These are phyloP conservation scores for Citeromyces hawaiiensis DNA, from an alignment of 1,139 yeast species.

Conservation along the genomic window DNA sequence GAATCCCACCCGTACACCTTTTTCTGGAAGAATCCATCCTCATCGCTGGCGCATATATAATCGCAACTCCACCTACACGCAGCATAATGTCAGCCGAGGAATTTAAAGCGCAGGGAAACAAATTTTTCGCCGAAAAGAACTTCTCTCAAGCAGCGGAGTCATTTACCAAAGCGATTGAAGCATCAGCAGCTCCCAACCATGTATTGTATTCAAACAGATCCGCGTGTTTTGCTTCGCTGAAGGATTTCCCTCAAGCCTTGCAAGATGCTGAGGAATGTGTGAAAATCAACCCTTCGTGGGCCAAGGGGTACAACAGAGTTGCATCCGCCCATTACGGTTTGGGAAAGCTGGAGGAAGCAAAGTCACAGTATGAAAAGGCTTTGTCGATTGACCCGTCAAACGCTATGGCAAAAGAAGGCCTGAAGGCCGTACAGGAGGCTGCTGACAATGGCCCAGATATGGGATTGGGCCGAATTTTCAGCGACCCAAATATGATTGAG, in stretches of 20 bases:
- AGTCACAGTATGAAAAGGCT: slow-evolving; percentile 63
- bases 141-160: slow-evolving; percentile 66
- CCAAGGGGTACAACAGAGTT: slow-evolving; percentile 87
- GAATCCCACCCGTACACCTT: not conserved
- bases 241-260: slow-evolving; percentile 60
- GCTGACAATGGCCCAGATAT: slow-evolving; percentile 46
- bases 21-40: not conserved
- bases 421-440: slow-evolving; percentile 53
- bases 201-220: slow-evolving; percentile 89
- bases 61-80: not conserved
- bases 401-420: slow-evolving; percentile 80
- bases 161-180: slow-evolving; percentile 81
- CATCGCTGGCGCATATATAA: not conserved
- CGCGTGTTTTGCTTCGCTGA: slow-evolving; percentile 78
- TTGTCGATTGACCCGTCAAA: slow-evolving; percentile 71
- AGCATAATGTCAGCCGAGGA: slow-evolving; percentile 46
- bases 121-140: slow-evolving; percentile 81
- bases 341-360: slow-evolving; percentile 62
- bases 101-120: slow-evolving; percentile 75
- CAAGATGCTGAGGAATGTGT: slow-evolving; percentile 78
- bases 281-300: slow-evolving; percentile 73
- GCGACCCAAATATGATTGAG: slow-evolving; percentile 66
- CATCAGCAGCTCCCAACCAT: slow-evolving; percentile 73
- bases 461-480: slow-evolving; percentile 68
- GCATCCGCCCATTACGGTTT: slow-evolving; percentile 89